Percentiles rank a stretch among this genome's conserved stretches.
These are phyloP conservation scores for Babesia gibsoni DNA, from an alignment of 169 alveolate genomes.

Conservation along the genomic window DNA sequence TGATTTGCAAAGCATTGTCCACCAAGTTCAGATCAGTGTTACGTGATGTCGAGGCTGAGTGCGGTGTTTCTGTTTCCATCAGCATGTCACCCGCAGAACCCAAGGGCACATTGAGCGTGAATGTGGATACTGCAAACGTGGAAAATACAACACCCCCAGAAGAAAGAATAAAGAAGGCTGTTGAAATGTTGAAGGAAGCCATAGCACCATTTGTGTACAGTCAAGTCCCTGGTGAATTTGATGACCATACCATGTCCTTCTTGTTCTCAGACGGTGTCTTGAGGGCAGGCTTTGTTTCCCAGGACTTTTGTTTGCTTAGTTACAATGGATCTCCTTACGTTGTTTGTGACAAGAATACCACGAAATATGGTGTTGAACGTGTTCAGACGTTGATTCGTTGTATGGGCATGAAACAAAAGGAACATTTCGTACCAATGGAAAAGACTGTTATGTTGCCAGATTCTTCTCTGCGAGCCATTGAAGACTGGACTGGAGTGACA, in stretches of 20 bases:
- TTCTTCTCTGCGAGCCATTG: conserved; percentile 17
- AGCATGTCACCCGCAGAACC: conserved; percentile 32
- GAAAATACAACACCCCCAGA: not conserved
- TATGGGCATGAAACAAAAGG: conserved; percentile 1
- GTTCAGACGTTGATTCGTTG: conserved; percentile 1
- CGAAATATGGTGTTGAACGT: conserved; percentile 7
- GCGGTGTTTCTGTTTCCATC: conserved; percentile 37
- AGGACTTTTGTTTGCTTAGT: conserved; percentile 17
- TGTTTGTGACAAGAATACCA: not conserved
- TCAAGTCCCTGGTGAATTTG: conserved; percentile 8
- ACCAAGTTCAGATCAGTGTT: conserved; percentile 33
- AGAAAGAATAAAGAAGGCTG: conserved; percentile 6
- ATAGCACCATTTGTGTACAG: not conserved
- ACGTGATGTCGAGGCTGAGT: conserved; percentile 44
- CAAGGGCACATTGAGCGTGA: conserved; percentile 9
- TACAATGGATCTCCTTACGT: conserved; percentile 10
- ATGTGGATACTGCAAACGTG: conserved; percentile 16
- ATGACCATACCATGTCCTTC: conserved; percentile 11
- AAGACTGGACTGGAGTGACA: conserved; percentile 30
- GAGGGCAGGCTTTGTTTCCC: conserved; percentile 18
- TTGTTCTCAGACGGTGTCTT: conserved; percentile 5
- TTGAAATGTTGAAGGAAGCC: not conserved
- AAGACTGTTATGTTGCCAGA: conserved; percentile 3
- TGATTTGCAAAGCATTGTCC: conserved; percentile 42
- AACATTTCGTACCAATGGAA: conserved; percentile 8